These are phyloP conservation scores for Malus sylvestris DNA, from an alignment of 306 rosid species.

Conservation along the genomic window DNA sequence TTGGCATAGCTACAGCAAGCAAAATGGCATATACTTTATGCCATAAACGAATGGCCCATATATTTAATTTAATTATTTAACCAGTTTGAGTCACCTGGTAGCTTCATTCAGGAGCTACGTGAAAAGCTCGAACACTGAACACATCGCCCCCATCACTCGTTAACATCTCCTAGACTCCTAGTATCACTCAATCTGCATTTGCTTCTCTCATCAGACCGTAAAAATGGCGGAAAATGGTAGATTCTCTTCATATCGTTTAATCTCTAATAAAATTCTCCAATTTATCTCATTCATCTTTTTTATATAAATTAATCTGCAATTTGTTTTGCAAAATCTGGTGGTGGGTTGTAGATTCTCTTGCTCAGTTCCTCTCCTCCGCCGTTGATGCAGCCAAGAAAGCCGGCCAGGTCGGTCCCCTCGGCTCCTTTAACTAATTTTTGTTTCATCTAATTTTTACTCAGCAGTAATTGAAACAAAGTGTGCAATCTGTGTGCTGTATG, in stretches of 20 bases:
- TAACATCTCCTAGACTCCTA: background rate
- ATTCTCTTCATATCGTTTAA: background rate
- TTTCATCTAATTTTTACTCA: background rate
- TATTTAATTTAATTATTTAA: background rate
- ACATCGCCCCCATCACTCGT: conserved; percentile 2
- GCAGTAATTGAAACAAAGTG: background rate
- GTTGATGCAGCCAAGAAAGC: conserved; percentile 78
- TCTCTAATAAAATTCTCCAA: background rate
- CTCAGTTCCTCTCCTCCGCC: conserved; percentile 61
- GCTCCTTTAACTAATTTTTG: background rate
- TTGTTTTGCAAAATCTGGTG: background rate
- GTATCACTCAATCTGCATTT: background rate
- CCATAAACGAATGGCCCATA: background rate
- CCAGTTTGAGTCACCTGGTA: background rate
- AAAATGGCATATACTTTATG: background rate
- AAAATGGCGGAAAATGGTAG: conserved; percentile 53
- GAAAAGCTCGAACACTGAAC: conserved; percentile 18
- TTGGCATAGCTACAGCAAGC: too few species aligned
- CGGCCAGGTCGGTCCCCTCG: conserved; percentile 50
- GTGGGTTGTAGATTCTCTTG: conserved; percentile 42
- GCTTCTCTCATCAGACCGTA: background rate
- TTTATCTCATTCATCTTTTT: background rate
- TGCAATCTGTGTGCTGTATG: background rate
- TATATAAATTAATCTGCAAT: background rate
- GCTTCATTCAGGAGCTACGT: conserved; percentile 5